Conservation (phyloP, 306 rosid genomes). For the Pterocarpus macrocarpus region DNA sequence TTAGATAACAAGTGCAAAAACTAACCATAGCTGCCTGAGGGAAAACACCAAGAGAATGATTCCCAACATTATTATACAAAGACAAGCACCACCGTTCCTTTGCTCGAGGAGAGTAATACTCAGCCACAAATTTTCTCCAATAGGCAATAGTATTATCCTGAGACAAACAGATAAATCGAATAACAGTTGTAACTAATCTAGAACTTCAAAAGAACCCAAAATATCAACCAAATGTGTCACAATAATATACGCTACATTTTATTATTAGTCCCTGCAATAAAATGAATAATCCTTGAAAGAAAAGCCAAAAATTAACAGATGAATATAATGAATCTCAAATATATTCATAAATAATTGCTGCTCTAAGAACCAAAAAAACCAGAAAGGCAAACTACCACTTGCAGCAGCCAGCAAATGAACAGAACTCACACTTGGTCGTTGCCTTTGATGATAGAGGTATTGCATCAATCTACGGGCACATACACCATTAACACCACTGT, state of each 20-base stretch:
- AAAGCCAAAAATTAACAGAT: background rate
- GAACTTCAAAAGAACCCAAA: slow-evolving; percentile 15
- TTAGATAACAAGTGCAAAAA: slow-evolving; percentile 34
- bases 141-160: slow-evolving; percentile 96
- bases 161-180: slow-evolving; percentile 40
- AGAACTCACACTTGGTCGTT: slow-evolving; percentile 79
- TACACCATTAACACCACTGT: slow-evolving; percentile 83
- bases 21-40: slow-evolving; percentile 95
- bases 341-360: background rate
- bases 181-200: background rate
- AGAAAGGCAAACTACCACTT: slow-evolving; percentile 1
- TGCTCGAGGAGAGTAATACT: slow-evolving; percentile 95
- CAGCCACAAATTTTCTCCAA: slow-evolving; percentile 98
- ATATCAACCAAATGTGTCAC: slow-evolving; percentile 14
- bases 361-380: slow-evolving; percentile 5
- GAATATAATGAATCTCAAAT: slow-evolving; percentile 8
- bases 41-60: slow-evolving; percentile 91
- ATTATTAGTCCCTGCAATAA: background rate
- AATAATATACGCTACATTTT: slow-evolving; percentile 1
- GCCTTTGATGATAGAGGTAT: slow-evolving; percentile 92
- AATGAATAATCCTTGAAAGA: background rate
- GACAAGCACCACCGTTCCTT: slow-evolving; percentile 98
- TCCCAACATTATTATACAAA: slow-evolving; percentile 83
- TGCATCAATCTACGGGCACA: slow-evolving; percentile 98
- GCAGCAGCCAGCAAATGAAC: slow-evolving; percentile 36